Base-by-base conservation (phyloP, 345 rosid genomes). In the Linum lewisii region DNA sequence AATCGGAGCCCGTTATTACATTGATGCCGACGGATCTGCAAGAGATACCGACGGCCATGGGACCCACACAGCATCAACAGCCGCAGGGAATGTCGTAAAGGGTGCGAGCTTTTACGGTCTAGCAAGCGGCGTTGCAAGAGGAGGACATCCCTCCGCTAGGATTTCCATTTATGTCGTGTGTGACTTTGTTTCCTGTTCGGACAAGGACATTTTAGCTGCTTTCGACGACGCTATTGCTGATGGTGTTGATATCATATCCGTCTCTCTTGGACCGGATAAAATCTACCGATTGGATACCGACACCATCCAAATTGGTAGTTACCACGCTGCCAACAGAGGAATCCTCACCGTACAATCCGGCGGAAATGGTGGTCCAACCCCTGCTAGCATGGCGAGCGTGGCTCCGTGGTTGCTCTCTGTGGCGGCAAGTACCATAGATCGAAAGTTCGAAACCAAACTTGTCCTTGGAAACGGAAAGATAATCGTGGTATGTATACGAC, bases 141-240 rank as follows among this genome's bases (percentile, higher is more conserved):
- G 85, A 14, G 87, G 81, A 8, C 80, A 72, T 56, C 86, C 90
- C 6, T 73, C 78, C 11, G 76, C 84, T 8, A 77, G 91, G 64
- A 62, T 82, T n/a, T 80, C 91, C 18, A 65, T 60, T 13, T 84
- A 87, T 24, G 63, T 36, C 62, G 81, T 72, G 7, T 86, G 89
- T 24, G 2, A 0, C 0, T 0, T 0, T 0, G 0, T 0, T 0
- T 62, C 25, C 0, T 74, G 79, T 47, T 0, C 0, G 1, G 2
- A 7, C 0, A 66, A 2, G 5, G 34, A 34, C 15, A 1, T 81
- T 14, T 51, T 81, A 54, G 72, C 77, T 15, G 86, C 75, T 0
- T 84, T 81, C 15, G 95, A 82, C 47, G 95, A 86, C 44, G 86
- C 87, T 0, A 84, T 86, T 6, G 81, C 85, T 1, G 90, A 81